Conservation (phyloP, 805 yeast species). For the Starmera quercuum region DNA sequence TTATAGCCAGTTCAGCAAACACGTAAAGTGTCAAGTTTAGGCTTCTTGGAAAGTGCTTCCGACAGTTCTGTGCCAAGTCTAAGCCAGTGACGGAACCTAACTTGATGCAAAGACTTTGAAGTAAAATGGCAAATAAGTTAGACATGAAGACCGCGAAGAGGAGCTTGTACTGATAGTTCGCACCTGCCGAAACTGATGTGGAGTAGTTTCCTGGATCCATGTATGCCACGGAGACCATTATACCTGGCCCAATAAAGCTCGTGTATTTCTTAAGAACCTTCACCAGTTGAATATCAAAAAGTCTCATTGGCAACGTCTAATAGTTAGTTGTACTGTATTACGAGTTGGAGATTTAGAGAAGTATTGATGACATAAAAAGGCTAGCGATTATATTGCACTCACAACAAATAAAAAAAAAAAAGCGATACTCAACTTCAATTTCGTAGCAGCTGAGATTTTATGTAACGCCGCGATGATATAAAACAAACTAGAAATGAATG, state of each 20-base stretch:
- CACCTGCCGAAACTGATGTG: constrained; percentile 76
- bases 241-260: constrained; percentile 70
- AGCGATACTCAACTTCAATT: too few relatives aligned
- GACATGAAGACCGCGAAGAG: constrained; percentile 59
- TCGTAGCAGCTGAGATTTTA: too few relatives aligned
- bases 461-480: too few relatives aligned
- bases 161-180: constrained; percentile 60
- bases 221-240: constrained; percentile 72
- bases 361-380: too few relatives aligned
- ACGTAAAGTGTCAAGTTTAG: constrained; percentile 53
- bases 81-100: constrained; percentile 75
- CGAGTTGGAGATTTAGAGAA: too few relatives aligned
- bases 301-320: too few relatives aligned
- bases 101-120: constrained; percentile 67
- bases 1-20: constrained; percentile 79
- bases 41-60: constrained; percentile 54
- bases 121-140: constrained; percentile 63
- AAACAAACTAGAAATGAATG: too few relatives aligned
- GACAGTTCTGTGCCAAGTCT: constrained; percentile 73
- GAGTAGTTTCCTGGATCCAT: constrained; percentile 86
- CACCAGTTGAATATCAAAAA: too few relatives aligned
- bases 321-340: too few relatives aligned
- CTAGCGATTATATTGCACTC: too few relatives aligned
- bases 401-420: too few relatives aligned
- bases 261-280: constrained; percentile 39